Evolutionary conservation across 345 rosid species (phyloP), one percentile per base, ranked within the genome.

Genomic region (Dipteronia dyeriana): DNA sequence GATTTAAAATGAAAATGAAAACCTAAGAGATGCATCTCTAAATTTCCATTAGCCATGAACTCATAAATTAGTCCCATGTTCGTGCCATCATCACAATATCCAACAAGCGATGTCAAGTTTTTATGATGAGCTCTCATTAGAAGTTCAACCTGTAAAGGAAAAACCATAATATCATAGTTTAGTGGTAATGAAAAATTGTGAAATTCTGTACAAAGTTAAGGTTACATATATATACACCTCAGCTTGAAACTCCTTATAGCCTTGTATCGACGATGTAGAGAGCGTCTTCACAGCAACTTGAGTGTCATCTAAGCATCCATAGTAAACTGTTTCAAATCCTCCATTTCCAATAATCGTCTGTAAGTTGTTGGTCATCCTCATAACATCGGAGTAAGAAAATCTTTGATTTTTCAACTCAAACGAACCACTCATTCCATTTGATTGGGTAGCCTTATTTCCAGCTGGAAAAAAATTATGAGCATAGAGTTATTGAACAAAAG

Each of bases 311-410:
- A 87, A 77, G 45, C 5, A 39, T 2, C 91, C 94, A 63, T 63
- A 77, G 68, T 86, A 87, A 23, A 91, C 95, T 2, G 73, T 75
- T 79, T 92, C 95, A 76, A 87, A 88, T 1, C 91, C 92, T 75
- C 92, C 94, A 75, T 86, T 73, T 20, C 94, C 91, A 29, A 87
- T 77, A 23, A 80, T 8, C 62, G 23, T 84, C 51, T 74, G 60
- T 23, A 91, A 91, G 73, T 89, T 85, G 62, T 83, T 70, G 11
- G 92, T 89, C 43, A 89, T 82, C 0, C 7, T 75, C 4, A n/a
- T 1, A 12, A 91, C 77, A 60, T 86, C 84, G 0, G 80, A 17
- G 39, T 78, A 84, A 10, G 79, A 81, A 60, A 88, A 86, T 2
- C 59, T 71, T 25, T 12, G 78, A 26, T 81, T 83, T 47, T 81